Evolutionary conservation across 2,329 filamentous ascomycete genomes (phyloP), one percentile per base, ranked within the genome.

Genomic region (Tolypocladium pustulatum): DNA sequence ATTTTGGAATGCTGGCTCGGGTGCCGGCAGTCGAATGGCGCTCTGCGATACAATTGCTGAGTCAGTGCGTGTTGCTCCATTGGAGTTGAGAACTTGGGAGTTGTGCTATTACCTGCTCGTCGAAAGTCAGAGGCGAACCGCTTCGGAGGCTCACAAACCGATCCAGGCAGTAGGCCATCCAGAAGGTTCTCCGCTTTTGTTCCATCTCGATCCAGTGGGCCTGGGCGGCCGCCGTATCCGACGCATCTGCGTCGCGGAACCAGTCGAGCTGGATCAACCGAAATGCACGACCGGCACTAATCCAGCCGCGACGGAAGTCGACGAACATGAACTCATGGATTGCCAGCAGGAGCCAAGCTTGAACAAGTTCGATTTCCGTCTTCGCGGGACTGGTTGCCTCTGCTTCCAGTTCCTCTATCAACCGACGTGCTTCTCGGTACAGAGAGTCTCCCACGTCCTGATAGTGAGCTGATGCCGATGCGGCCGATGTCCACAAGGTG

Each of bases 151-250:
- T 69, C n/a, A 69, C 63, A 40, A 74, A 69, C 0, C 68, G 69
- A 62, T 75, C 73, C 20, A 75, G 59, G 15, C 64, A 66, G 57
- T 72, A 75, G 0, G 72, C 73, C 67, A 75, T 68, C 73, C 73
- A 75, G 61, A 75, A 75, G 0, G 68, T 69, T n/a, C 73, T 61
- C 17, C 73, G 59, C 49, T 65, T 68, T 58, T 73, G 68, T 59
- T 75, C 73, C 10, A 65, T 61, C n/a, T 69, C 66, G 12, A 68
- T 63, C 61, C 64, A 70, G n/a, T 65, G 25, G n/a, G 20, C 17
- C 10, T 57, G 57, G 4, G 15, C 15, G 13, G 30, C 22, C 7
- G 22, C 64, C 60, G 59, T 57, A 5, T 27, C 20, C 41, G 63
- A 36, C 54, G 58, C 52, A 43, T 75, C 72, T n/a, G 72, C 61